Percentiles rank a stretch among this genome's conserved stretches.
Evolutionary conservation across 2,329 filamentous ascomycete genomes (phyloP).

Genomic region (Xylaria sp.): DNA sequence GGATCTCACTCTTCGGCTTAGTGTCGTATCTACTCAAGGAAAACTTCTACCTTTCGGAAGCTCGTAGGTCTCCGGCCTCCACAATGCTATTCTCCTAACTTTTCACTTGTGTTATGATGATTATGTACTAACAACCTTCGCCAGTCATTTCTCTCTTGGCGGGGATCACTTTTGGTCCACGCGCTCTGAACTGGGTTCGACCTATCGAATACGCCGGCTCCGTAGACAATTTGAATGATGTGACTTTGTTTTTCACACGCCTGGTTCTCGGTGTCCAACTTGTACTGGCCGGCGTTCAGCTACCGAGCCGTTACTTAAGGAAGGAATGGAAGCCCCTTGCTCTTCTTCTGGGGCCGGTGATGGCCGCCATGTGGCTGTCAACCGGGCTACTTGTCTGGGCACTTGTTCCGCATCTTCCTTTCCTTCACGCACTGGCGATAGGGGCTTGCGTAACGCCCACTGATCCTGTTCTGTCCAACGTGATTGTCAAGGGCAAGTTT

Average conservation of each 20-base stretch:
- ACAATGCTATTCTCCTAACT: neutral
- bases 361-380: slow-evolving; percentile 86
- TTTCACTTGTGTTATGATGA: neutral
- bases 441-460: slow-evolving; percentile 92
- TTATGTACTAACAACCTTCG: slow-evolving; percentile 9
- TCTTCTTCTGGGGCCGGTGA: slow-evolving; percentile 82
- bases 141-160: slow-evolving; percentile 84
- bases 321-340: slow-evolving; percentile 81
- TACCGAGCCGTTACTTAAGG: slow-evolving; percentile 83
- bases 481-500: slow-evolving; percentile 93
- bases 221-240: slow-evolving; percentile 68
- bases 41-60: slow-evolving; percentile 89
- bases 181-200: slow-evolving; percentile 78
- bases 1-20: slow-evolving; percentile 88
- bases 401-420: slow-evolving; percentile 74
- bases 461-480: slow-evolving; percentile 86
- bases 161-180: slow-evolving; percentile 81
- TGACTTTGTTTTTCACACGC: slow-evolving; percentile 85
- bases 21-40: slow-evolving; percentile 92
- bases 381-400: slow-evolving; percentile 84
- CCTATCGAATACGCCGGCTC: slow-evolving; percentile 78
- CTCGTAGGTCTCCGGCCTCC: slow-evolving; percentile 70
- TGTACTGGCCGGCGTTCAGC: slow-evolving; percentile 86
- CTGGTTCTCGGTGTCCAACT: slow-evolving; percentile 91
- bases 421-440: slow-evolving; percentile 81